phyloP scores from a whole-genome alignment of 306 rosid genomes.

The Mimosa pudica region DNA sequence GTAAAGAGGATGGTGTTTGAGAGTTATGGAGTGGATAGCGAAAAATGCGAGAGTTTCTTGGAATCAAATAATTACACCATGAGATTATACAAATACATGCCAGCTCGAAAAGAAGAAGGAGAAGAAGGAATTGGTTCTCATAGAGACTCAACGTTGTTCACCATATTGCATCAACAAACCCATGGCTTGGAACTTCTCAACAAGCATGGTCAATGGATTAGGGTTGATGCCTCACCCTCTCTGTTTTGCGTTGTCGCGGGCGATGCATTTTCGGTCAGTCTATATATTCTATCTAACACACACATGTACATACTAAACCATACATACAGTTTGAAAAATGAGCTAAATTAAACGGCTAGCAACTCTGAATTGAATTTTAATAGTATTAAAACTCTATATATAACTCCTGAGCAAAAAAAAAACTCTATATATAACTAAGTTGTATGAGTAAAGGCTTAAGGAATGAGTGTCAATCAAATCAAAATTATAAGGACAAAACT shows the following conservation, averaged over 20 bases:
- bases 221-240: constrained; percentile 26
- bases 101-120: constrained; percentile 20
- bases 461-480: too few species aligned
- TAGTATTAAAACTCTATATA: too few species aligned
- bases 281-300: too few species aligned
- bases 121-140: constrained; percentile 29
- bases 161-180: constrained; percentile 32
- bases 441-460: too few species aligned
- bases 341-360: not conserved
- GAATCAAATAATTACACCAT: constrained; percentile 26
- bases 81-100: constrained; percentile 30
- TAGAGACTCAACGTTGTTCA: constrained; percentile 34
- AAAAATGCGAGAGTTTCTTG: constrained; percentile 27
- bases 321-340: not conserved
- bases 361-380: not conserved
- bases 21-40: constrained; percentile 30
- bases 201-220: constrained; percentile 33
- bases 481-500: too few species aligned
- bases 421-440: too few species aligned
- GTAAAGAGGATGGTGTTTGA: constrained; percentile 39
- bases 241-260: constrained; percentile 36
- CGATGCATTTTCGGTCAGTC: constrained; percentile 29
- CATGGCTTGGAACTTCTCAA: constrained; percentile 28
- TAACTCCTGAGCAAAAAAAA: too few species aligned
- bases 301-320: too few species aligned